phyloP scores from a whole-genome alignment of 352 stramenopile genomes.

The Globisporangium alternatum region DNA sequence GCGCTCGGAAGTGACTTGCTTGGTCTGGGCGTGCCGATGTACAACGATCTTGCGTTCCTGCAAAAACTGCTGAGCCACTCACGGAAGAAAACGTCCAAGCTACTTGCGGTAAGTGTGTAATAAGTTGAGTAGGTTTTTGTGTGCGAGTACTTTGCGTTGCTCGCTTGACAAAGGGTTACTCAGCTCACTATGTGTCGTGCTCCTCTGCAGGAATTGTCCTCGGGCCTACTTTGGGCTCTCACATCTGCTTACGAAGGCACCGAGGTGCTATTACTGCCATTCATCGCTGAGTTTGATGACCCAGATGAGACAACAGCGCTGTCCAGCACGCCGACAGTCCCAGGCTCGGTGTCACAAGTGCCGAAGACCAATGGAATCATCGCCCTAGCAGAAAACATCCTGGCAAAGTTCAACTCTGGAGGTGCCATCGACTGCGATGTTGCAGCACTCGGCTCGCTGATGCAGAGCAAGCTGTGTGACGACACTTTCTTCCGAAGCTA shows the following conservation, averaged over 20 bases:
- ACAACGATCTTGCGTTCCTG: conserved; percentile 17
- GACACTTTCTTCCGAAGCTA: conserved; percentile 14
- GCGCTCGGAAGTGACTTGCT: conserved; percentile 5
- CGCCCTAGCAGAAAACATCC: conserved; percentile 15
- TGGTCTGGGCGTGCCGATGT: background rate
- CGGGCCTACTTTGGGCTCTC: conserved; percentile 21
- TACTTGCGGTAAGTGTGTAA: conserved; percentile 2
- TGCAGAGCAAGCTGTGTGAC: conserved; percentile 8
- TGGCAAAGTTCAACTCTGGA: conserved; percentile 11
- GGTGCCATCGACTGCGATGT: conserved; percentile 13
- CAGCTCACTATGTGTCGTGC: background rate
- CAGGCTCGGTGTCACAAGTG: background rate
- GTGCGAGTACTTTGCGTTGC: background rate
- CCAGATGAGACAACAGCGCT: conserved; percentile 1
- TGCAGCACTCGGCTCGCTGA: conserved; percentile 12
- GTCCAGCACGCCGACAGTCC: background rate
- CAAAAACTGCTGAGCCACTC: conserved; percentile 14
- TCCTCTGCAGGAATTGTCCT: conserved; percentile 14
- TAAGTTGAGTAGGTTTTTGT: background rate
- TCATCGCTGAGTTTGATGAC: conserved; percentile 11
- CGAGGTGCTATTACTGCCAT: background rate
- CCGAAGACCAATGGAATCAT: conserved; percentile 11
- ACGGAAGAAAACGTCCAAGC: conserved; percentile 12
- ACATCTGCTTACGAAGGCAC: conserved; percentile 12
- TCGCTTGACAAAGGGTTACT: background rate